Evolutionary conservation across 2,329 filamentous ascomycete species (phyloP).

Genomic region (Alternaria sp.): DNA sequence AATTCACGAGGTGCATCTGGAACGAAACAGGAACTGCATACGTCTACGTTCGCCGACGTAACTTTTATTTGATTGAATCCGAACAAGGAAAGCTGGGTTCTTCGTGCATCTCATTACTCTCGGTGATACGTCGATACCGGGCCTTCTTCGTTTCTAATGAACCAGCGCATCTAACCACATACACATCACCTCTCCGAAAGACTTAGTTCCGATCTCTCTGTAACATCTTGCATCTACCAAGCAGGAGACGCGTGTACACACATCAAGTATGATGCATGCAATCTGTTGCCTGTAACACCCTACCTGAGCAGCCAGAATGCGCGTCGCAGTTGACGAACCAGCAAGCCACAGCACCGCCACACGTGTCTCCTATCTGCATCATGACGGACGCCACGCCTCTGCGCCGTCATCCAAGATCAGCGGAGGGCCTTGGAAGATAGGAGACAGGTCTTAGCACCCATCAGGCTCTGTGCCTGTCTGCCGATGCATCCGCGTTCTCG

Average conservation of each 20-base stretch:
- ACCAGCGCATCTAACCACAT: background rate
- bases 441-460: background rate
- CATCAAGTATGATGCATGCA: background rate
- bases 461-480: background rate
- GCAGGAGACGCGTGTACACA: background rate
- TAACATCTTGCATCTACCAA: background rate
- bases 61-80: background rate
- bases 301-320: background rate
- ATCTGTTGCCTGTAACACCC: background rate
- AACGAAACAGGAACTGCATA: background rate
- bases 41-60: background rate
- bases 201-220: background rate
- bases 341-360: conserved; percentile 6
- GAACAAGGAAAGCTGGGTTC: background rate
- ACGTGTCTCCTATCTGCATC: background rate
- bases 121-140: background rate
- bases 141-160: background rate
- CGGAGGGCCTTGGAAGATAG: background rate
- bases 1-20: background rate
- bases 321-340: background rate
- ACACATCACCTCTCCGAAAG: background rate
- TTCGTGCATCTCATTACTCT: background rate
- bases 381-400: conserved; percentile 2
- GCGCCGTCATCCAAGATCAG: conserved; percentile 1
- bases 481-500: conserved; percentile 1